Base-by-base conservation (phyloP, 1,139 yeast species). In the Candida buenavistaensis region DNA sequence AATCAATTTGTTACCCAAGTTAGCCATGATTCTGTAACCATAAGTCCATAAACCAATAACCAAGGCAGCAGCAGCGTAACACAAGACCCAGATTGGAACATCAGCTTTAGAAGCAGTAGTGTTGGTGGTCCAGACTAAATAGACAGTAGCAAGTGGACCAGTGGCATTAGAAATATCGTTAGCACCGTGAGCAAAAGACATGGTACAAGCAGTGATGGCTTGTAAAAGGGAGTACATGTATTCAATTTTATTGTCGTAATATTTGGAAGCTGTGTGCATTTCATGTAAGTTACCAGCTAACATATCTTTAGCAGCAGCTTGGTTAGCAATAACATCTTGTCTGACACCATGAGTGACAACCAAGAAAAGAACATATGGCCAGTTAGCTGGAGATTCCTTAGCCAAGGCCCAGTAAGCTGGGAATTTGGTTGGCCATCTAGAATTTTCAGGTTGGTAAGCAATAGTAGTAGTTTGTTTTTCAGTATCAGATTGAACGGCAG, bases 131-230 rank as follows among this genome's bases (percentile, higher is more conserved):
- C 89, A 83, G 14, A 80, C 68, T 35, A 71, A 59, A 55, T 80
- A 83, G 22, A 82, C 75, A 16, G 89, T 73, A 24, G 89, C 64
- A 50, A 82, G 68, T 22, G 92, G 92, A 47, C 88, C 92, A 23
- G 86, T 77, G 26, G 92, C 90, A 51, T 83, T 83, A 34, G 90
- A 74, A 46, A 84, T 81, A 62, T 83, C 94, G 54, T 83, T 84
- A 28, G 92, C 82, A 43, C 94, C 88, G 52, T 83, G 94, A 12
- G 90, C 87, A 58, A 83, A 82, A 4, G 90, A 82, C 82, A 82
- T 82, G 42, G 89, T 82, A 51, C 82, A 75, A 14, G 94, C 90
- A 35, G 90, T 82, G 43, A 83, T 62, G 34, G 79, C 82, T 61
- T 83, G 94, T 40, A 82, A 65, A 47, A 82, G 66, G 4, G 92